Conservation (phyloP, 225 moss, liverwort and hornwort species). For the Polytrichum formosum region DNA sequence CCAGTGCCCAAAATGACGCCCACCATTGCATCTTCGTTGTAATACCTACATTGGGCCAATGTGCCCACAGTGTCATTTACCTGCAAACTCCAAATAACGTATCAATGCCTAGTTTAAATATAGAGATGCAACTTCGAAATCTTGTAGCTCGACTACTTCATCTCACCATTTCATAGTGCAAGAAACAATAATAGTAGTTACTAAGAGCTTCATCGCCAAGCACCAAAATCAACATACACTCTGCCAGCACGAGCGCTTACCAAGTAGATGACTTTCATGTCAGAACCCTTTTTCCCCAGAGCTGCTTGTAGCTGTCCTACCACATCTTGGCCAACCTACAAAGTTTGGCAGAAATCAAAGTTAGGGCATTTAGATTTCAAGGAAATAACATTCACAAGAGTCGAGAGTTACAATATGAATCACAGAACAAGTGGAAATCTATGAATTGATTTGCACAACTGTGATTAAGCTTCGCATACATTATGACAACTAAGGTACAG, state of each 20-base stretch:
- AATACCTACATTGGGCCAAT: conserved; percentile 67
- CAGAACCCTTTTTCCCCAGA: conserved; percentile 27
- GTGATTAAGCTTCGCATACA: too few relatives aligned
- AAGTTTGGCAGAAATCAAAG: background rate
- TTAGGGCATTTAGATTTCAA: too few relatives aligned
- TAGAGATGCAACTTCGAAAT: background rate
- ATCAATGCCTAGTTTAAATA: background rate
- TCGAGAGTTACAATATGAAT: too few relatives aligned
- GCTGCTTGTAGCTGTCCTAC: conserved; percentile 30
- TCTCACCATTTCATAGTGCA: background rate
- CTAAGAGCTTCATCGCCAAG: too few relatives aligned
- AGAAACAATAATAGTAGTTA: background rate
- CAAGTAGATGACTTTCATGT: conserved; percentile 40
- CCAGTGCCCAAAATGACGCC: conserved; percentile 80
- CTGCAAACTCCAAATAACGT: conserved; percentile 23
- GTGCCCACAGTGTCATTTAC: conserved; percentile 83
- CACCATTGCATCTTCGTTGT: conserved; percentile 62
- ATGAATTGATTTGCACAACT: too few relatives aligned
- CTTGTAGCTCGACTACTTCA: too few relatives aligned
- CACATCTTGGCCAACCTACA: conserved; percentile 48
- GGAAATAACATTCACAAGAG: too few relatives aligned
- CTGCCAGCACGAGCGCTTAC: conserved; percentile 9
- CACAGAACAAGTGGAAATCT: too few relatives aligned
- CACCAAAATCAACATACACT: too few relatives aligned
- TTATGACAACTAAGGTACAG: background rate